phyloP scores from a whole-genome alignment of 2,329 filamentous ascomycete genomes.

The Sordariomycetes sp. region DNA sequence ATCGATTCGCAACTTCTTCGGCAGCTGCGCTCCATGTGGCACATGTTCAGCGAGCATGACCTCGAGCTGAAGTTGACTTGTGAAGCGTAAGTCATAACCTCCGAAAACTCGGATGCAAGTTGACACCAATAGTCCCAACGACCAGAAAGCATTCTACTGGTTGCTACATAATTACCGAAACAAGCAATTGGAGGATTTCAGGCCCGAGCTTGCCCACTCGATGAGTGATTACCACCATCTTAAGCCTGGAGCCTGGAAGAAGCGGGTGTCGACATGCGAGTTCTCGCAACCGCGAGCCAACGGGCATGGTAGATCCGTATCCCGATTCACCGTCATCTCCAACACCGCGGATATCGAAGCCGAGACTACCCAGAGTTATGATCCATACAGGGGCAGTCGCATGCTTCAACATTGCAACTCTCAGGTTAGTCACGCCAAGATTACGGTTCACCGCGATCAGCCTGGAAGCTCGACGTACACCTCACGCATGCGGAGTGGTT shows the following conservation, averaged over 20 bases:
- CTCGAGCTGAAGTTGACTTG: slow-evolving; percentile 60
- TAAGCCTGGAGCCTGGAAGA: slow-evolving; percentile 46
- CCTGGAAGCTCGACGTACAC: slow-evolving; percentile 13
- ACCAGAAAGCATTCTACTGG: slow-evolving; percentile 90
- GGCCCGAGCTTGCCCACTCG: slow-evolving; percentile 70
- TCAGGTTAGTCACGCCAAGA: slow-evolving; percentile 53
- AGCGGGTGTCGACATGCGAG: slow-evolving; percentile 51
- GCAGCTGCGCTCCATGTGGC: slow-evolving; percentile 86
- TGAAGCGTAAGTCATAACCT: slow-evolving; percentile 42
- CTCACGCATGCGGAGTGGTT: slow-evolving; percentile 25
- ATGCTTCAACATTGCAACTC: slow-evolving; percentile 28
- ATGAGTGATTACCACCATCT: slow-evolving; percentile 87
- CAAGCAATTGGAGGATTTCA: slow-evolving; percentile 80
- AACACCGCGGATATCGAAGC: slow-evolving; percentile 44
- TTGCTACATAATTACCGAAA: slow-evolving; percentile 75
- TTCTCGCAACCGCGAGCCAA: slow-evolving; percentile 38
- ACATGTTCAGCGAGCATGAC: slow-evolving; percentile 67
- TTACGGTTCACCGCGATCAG: slow-evolving; percentile 55
- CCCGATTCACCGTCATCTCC: slow-evolving; percentile 57
- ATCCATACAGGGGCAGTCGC: slow-evolving; percentile 69
- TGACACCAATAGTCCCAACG: slow-evolving; percentile 55
- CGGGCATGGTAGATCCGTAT: slow-evolving; percentile 44
- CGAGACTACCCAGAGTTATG: slow-evolving; percentile 59
- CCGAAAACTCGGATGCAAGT: not conserved
- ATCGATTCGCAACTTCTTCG: slow-evolving; percentile 76